Conservation (phyloP, 371 early-diverging fungal species). For the Mucor circinelloides region DNA sequence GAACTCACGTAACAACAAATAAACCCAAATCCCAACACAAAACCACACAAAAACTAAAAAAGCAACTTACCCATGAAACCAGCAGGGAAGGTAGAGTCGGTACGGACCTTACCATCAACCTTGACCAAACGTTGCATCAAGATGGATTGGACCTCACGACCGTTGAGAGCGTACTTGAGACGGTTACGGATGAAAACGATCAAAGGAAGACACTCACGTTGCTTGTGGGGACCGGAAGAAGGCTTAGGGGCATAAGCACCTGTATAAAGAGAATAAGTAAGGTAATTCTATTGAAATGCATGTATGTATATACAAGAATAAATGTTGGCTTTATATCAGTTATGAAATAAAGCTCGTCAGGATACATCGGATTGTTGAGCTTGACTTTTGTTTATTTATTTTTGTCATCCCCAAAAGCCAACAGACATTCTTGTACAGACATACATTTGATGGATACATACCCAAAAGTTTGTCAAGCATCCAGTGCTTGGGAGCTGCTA, state of each 20-base stretch:
- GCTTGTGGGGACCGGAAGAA: conserved; percentile 99
- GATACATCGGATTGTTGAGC: conserved; percentile 48
- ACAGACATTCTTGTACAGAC: not conserved
- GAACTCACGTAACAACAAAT: conserved; percentile 4
- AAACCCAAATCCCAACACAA: not conserved
- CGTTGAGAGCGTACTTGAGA: conserved; percentile 98
- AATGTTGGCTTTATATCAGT: conserved; percentile 14
- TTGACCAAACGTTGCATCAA: conserved; percentile 98
- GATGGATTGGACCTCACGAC: conserved; percentile 96
- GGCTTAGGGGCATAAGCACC: conserved; percentile 94
- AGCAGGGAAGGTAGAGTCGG: conserved; percentile 97
- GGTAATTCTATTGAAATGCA: not conserved
- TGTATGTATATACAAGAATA: not conserved
- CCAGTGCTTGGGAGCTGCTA: conserved; percentile 99
- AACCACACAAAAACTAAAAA: not conserved
- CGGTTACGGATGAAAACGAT: conserved; percentile 98
- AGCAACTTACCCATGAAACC: conserved; percentile 88
- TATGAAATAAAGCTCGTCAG: conserved; percentile 33
- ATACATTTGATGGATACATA: conserved; percentile 12
- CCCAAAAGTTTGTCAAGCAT: conserved; percentile 98
- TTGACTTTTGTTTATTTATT: conserved; percentile 45
- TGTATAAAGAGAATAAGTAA: conserved; percentile 5
- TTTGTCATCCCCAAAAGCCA: conserved; percentile 29
- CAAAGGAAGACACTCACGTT: conserved; percentile 55
- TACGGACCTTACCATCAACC: conserved; percentile 99